phyloP scores from a whole-genome alignment of 2,329 filamentous ascomycete genomes.

The Phialemonium atrogriseum region DNA sequence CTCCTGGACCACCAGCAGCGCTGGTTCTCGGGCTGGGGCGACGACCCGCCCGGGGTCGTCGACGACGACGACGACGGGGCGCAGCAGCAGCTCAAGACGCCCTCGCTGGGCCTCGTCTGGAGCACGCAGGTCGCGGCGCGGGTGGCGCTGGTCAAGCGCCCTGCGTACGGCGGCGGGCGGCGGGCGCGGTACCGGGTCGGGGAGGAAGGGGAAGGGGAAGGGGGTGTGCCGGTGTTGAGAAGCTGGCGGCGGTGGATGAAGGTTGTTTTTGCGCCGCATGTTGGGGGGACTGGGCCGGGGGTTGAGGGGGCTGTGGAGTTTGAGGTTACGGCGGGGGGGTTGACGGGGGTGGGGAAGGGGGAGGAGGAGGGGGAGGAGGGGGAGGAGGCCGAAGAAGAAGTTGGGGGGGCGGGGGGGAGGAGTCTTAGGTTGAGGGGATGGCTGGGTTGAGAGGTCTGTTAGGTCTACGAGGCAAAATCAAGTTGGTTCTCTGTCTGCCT shows the following conservation, averaged over 20 bases:
- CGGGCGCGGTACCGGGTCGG: conserved; percentile 20
- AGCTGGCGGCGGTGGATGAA: conserved; percentile 73
- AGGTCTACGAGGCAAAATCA: too few species aligned
- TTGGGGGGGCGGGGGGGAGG: background rate
- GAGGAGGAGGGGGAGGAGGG: conserved; percentile 8
- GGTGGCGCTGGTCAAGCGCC: conserved; percentile 69
- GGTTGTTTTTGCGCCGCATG: conserved; percentile 82
- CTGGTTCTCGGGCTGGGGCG: conserved; percentile 95
- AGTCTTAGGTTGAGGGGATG: too few species aligned
- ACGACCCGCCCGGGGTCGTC: too few species aligned
- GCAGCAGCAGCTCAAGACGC: conserved; percentile 80
- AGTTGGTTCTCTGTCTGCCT: too few species aligned
- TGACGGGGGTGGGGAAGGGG: conserved; percentile 28
- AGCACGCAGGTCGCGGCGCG: conserved; percentile 79
- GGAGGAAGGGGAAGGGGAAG: conserved; percentile 31
- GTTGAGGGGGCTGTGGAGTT: conserved; percentile 55
- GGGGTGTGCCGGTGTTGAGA: conserved; percentile 37
- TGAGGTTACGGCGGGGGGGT: conserved; percentile 62
- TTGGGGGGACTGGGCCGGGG: conserved; percentile 40
- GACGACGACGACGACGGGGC: conserved; percentile 30
- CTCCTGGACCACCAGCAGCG: conserved; percentile 82
- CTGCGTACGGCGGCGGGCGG: conserved; percentile 46
- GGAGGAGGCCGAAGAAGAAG: conserved; percentile 3
- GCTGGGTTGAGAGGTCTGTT: too few species aligned
- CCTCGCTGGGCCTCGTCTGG: conserved; percentile 83